Evolutionary conservation across 192 early-diverging fungal genomes (phyloP).

Genomic region (Thoreauomyces humboldtii): DNA sequence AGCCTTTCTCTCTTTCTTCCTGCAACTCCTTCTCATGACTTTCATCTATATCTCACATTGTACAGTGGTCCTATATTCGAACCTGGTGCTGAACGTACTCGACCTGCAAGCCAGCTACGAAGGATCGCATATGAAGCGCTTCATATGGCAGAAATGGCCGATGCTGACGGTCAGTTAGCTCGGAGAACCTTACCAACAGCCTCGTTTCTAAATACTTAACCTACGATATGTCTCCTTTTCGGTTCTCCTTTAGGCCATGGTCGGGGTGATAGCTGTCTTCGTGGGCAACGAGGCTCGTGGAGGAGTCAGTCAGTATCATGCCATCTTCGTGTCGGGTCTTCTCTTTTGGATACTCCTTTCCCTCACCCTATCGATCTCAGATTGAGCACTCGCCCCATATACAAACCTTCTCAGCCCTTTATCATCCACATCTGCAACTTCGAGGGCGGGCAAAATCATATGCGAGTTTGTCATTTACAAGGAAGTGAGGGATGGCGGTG

Average conservation of each 20-base stretch:
- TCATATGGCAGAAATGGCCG: slow-evolving; percentile 5
- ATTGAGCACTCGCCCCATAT: too few relatives aligned
- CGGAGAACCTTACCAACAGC: too few relatives aligned
- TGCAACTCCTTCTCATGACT: neutral
- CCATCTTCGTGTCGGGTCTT: neutral
- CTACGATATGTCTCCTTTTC: too few relatives aligned
- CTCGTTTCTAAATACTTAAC: too few relatives aligned
- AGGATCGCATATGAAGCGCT: slow-evolving; percentile 7
- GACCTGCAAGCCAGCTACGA: neutral
- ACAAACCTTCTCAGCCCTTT: too few relatives aligned
- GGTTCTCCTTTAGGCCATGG: slow-evolving; percentile 7
- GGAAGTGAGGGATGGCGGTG: too few relatives aligned
- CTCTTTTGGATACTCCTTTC: neutral
- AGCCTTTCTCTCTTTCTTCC: neutral
- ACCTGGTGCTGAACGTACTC: slow-evolving; percentile 8
- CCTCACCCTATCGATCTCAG: too few relatives aligned
- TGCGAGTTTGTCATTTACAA: too few relatives aligned
- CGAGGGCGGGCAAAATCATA: too few relatives aligned
- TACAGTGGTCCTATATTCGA: neutral
- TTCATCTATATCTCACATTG: neutral
- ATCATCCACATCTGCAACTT: too few relatives aligned
- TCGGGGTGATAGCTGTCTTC: slow-evolving; percentile 12
- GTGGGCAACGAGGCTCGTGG: slow-evolving; percentile 11
- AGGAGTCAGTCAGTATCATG: neutral
- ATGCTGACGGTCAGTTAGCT: slow-evolving; percentile 10